A percentile compares a stretch with the other conserved stretches of the same genome.
These are phyloP conservation scores for Lasiodiplodia sp. DNA, from an alignment of 2,329 filamentous ascomycete species.

Conservation along the genomic window DNA sequence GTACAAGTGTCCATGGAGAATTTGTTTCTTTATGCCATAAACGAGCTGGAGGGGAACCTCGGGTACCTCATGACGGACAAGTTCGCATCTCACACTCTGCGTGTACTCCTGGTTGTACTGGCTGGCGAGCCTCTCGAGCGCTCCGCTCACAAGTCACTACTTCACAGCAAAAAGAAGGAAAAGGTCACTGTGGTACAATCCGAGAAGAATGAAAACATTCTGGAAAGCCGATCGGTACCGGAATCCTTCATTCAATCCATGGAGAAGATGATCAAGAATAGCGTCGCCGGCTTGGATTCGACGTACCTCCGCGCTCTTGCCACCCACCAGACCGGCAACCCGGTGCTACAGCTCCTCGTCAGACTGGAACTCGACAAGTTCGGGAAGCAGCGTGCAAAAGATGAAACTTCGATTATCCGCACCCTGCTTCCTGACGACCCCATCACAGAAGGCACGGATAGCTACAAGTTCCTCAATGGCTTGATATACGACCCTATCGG, in stretches of 20 bases:
- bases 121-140: constrained; percentile 82
- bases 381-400: constrained; percentile 70
- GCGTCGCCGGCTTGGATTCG: constrained; percentile 76
- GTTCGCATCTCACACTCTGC: constrained; percentile 90
- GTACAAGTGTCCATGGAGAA: constrained; percentile 77
- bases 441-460: constrained; percentile 74
- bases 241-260: constrained; percentile 78
- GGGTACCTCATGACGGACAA: constrained; percentile 83
- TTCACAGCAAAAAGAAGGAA: constrained; percentile 94
- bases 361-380: constrained; percentile 83
- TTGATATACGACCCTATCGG: constrained; percentile 91
- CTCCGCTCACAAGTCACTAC: constrained; percentile 65
- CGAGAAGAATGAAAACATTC: constrained; percentile 51
- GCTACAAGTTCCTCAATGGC: constrained; percentile 81
- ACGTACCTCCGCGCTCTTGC: constrained; percentile 84
- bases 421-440: constrained; percentile 82
- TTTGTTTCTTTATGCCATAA: constrained; percentile 80
- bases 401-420: constrained; percentile 73
- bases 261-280: constrained; percentile 81
- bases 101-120: constrained; percentile 84
- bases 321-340: constrained; percentile 89
- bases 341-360: constrained; percentile 87
- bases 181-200: constrained; percentile 66
- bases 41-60: constrained; percentile 87
- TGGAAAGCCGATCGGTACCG: constrained; percentile 67